These are phyloP conservation scores for Dichomitus squalens DNA, from an alignment of 1,284 basidiomycete genomes.

Conservation along the genomic window DNA sequence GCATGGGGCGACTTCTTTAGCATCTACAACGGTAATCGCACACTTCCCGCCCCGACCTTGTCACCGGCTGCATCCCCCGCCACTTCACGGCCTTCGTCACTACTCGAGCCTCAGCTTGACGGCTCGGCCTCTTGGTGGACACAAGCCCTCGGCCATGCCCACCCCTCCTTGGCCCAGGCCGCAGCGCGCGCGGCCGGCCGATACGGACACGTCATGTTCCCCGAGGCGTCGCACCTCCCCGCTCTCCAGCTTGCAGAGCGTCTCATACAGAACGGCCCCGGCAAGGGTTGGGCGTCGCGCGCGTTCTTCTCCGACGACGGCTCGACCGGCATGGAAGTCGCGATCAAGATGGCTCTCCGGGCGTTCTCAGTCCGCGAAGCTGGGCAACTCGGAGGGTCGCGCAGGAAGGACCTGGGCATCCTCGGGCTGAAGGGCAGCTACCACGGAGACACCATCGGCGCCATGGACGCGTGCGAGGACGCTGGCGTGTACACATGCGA, in stretches of 20 bases:
- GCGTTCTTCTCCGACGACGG: conserved; percentile 97
- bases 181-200: conserved; percentile 90
- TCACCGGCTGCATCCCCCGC: conserved; percentile 13
- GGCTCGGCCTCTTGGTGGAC: conserved; percentile 99
- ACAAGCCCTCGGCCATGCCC: conserved; percentile 87
- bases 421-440: conserved; percentile 93
- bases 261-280: conserved; percentile 71
- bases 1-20: conserved; percentile 88
- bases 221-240: conserved; percentile 84
- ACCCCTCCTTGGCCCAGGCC: conserved; percentile 79
- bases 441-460: conserved; percentile 97
- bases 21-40: conserved; percentile 50
- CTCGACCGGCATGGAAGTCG: conserved; percentile 95
- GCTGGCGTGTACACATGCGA: conserved; percentile 90
- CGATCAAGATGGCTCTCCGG: conserved; percentile 95
- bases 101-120: conserved; percentile 80
- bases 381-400: conserved; percentile 32
- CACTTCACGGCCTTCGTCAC: conserved; percentile 30
- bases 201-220: conserved; percentile 98
- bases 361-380: conserved; percentile 59
- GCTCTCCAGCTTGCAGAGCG: conserved; percentile 81
- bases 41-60: not conserved
- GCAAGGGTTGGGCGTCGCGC: conserved; percentile 86
- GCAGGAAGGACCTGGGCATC: conserved; percentile 73
- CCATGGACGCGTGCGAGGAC: conserved; percentile 94